These are phyloP conservation scores for Aspergillus heteromorphus DNA, from an alignment of 495 filamentous ascomycete genomes.

Conservation along the genomic window DNA sequence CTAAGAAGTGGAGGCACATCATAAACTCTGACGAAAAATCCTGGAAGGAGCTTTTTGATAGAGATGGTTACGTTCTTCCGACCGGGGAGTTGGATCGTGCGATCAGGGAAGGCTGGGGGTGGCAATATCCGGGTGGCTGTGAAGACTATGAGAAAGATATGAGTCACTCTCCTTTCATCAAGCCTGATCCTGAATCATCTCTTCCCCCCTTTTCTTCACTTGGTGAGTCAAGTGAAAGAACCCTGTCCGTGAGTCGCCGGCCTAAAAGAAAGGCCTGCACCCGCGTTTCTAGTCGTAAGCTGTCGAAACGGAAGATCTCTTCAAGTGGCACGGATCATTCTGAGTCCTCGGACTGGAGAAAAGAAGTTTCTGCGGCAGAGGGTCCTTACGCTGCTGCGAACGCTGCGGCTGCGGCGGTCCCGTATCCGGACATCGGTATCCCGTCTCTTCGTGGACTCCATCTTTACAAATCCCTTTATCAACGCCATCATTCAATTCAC, in stretches of 20 bases:
- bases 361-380: slow-evolving; percentile 47
- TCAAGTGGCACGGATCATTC: slow-evolving; percentile 35
- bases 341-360: slow-evolving; percentile 40
- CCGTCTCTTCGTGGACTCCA: slow-evolving; percentile 75
- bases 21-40: slow-evolving; percentile 88
- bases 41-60: slow-evolving; percentile 90
- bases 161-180: slow-evolving; percentile 42
- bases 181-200: slow-evolving; percentile 43
- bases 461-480: slow-evolving; percentile 94
- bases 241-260: slow-evolving; percentile 29
- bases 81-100: slow-evolving; percentile 81
- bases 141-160: slow-evolving; percentile 79
- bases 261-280: slow-evolving; percentile 52
- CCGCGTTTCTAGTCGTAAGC: slow-evolving; percentile 40
- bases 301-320: slow-evolving; percentile 51
- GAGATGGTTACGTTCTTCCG: slow-evolving; percentile 71
- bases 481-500: slow-evolving; percentile 81
- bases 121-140: slow-evolving; percentile 76
- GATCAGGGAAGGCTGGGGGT: slow-evolving; percentile 96
- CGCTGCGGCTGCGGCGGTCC: slow-evolving; percentile 73
- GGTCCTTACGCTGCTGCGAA: slow-evolving; percentile 83
- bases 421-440: slow-evolving; percentile 74
- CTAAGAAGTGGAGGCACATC: slow-evolving; percentile 85
- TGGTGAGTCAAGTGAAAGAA: slow-evolving; percentile 24
- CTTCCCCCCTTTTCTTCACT: slow-evolving; percentile 15